These are phyloP conservation scores for Salix dunnii DNA, from an alignment of 345 rosid genomes.

Conservation along the genomic window DNA sequence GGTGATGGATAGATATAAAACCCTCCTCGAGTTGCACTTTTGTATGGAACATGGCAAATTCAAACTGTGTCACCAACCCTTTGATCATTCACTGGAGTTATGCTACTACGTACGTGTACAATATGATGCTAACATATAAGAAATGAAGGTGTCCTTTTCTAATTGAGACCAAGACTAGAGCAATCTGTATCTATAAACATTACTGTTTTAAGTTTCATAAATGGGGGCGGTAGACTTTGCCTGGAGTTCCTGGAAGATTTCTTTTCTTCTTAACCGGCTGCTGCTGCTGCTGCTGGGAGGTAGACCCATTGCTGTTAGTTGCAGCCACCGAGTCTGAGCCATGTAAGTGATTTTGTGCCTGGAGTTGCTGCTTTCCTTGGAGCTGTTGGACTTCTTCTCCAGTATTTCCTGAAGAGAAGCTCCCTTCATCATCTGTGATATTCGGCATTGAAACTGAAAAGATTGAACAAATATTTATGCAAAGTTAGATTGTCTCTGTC, in stretches of 20 bases:
- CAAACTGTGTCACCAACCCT: background rate
- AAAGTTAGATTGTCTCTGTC: background rate
- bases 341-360: constrained; percentile 17
- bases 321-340: constrained; percentile 18
- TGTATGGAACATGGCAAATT: no score
- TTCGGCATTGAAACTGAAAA: constrained; percentile 43
- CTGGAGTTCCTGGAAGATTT: constrained; percentile 77
- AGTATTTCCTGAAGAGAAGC: constrained; percentile 61
- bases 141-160: background rate
- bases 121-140: background rate
- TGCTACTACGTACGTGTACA: background rate
- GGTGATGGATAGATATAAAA: no score
- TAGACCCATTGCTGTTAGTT: constrained; percentile 32
- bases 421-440: constrained; percentile 58
- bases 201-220: constrained; percentile 1
- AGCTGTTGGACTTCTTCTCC: constrained; percentile 50
- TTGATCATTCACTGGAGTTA: no score
- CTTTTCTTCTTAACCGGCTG: constrained; percentile 66
- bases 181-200: background rate
- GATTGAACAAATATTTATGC: background rate
- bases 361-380: constrained; percentile 26
- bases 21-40: no score
- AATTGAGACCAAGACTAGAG: background rate
- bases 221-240: constrained; percentile 28
- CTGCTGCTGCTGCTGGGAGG: constrained; percentile 33